Conservation (phyloP, 306 rosid genomes). For the Alnus rubra region DNA sequence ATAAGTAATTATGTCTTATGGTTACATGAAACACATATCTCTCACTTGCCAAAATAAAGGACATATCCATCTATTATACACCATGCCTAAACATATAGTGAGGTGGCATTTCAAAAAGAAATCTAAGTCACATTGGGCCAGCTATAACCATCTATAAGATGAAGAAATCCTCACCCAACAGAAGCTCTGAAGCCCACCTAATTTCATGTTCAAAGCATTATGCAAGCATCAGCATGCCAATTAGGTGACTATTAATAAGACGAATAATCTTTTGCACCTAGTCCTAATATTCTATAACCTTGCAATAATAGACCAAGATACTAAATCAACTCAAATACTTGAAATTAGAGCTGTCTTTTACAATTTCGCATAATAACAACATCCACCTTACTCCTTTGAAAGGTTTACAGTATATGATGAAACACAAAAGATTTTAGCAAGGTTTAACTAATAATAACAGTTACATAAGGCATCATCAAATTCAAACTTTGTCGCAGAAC, state of each 20-base stretch:
- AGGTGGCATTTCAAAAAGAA: background rate
- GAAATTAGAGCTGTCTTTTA: background rate
- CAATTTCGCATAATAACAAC: background rate
- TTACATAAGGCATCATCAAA: background rate
- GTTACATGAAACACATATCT: background rate
- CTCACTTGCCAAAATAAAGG: background rate
- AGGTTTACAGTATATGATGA: background rate
- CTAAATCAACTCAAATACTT: conserved; percentile 1
- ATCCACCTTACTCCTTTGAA: background rate
- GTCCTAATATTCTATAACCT: background rate
- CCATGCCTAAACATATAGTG: background rate
- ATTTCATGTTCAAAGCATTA: background rate
- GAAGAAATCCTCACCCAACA: background rate
- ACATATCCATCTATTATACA: background rate
- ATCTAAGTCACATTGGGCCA: background rate
- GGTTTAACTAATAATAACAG: background rate
- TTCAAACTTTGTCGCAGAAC: background rate
- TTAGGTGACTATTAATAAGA: background rate
- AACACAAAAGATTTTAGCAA: background rate
- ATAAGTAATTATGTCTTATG: background rate
- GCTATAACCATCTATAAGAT: background rate
- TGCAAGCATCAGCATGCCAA: background rate
- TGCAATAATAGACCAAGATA: background rate
- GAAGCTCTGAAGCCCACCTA: background rate
- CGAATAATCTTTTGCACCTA: background rate